phyloP scores from a whole-genome alignment of 176 grass and related monocot species.

The Carex myosuroides region DNA sequence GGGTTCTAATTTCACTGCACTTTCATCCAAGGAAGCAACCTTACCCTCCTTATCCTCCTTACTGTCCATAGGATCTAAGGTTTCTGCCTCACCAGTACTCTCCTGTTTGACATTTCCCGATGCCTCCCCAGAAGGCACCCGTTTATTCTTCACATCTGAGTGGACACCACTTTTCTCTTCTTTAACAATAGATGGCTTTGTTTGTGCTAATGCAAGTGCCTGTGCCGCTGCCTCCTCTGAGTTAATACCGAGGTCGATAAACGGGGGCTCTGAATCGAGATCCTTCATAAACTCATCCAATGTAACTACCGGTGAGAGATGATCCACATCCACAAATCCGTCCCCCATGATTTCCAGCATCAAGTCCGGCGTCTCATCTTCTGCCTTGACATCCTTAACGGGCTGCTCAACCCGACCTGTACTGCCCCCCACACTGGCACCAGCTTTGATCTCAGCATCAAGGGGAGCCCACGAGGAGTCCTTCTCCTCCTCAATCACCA shows the following conservation, averaged over 20 bases:
- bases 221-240: slow-evolving; percentile 8
- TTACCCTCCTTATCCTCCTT: slow-evolving; percentile 14
- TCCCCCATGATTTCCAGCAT: slow-evolving; percentile 58
- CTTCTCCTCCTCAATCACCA: slow-evolving; percentile 61
- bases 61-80: neutral
- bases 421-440: slow-evolving; percentile 16
- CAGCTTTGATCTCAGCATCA: slow-evolving; percentile 39
- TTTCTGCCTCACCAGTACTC: neutral
- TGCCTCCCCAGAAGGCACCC: slow-evolving; percentile 4
- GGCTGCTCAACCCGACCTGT: slow-evolving; percentile 8
- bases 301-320: slow-evolving; percentile 39
- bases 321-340: slow-evolving; percentile 41
- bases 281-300: slow-evolving; percentile 47
- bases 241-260: slow-evolving; percentile 26
- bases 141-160: slow-evolving; percentile 6
- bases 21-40: slow-evolving; percentile 35
- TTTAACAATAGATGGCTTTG: slow-evolving; percentile 1
- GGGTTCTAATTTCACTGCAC: slow-evolving; percentile 33
- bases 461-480: slow-evolving; percentile 33
- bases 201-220: neutral
- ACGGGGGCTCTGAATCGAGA: slow-evolving; percentile 62
- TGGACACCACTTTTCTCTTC: neutral
- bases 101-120: slow-evolving; percentile 2
- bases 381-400: slow-evolving; percentile 25
- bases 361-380: slow-evolving; percentile 35